Conservation (phyloP, 352 stramenopile genomes). For the Globisporangium solare region DNA sequence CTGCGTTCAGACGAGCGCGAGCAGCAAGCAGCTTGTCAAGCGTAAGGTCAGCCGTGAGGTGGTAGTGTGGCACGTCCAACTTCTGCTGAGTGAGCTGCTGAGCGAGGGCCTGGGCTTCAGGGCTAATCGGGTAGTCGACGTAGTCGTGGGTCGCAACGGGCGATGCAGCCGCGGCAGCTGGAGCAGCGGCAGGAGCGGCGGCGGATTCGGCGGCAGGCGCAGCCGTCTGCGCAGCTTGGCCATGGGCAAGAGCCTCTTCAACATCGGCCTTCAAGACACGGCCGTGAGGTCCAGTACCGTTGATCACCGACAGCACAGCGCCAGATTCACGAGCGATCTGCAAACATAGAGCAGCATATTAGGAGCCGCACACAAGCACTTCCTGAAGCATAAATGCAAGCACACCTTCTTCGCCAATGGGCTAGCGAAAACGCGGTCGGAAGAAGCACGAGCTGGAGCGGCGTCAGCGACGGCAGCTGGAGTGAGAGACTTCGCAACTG, state of each 20-base stretch:
- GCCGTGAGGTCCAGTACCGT: conserved; percentile 82
- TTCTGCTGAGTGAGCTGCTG: conserved; percentile 92
- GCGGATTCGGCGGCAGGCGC: conserved; percentile 15
- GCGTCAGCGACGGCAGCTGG: conserved; percentile 12
- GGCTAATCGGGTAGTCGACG: conserved; percentile 91
- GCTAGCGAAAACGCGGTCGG: conserved; percentile 89
- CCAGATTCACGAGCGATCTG: conserved; percentile 74
- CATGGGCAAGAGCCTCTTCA: conserved; percentile 81
- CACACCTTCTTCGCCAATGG: conserved; percentile 91
- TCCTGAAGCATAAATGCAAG: not conserved
- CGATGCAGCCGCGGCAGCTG: conserved; percentile 12
- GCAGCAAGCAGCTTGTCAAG: conserved; percentile 89
- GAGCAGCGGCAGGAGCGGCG: conserved; percentile 17
- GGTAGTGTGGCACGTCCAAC: conserved; percentile 95
- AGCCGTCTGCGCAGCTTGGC: conserved; percentile 19
- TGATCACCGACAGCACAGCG: conserved; percentile 57
- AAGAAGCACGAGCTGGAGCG: conserved; percentile 18
- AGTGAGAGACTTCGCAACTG: conserved; percentile 7
- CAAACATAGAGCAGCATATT: conserved; percentile 37
- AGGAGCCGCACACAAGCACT: conserved; percentile 38
- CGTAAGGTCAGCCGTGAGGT: conserved; percentile 93
- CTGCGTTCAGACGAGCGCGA: conserved; percentile 90
- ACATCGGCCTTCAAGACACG: conserved; percentile 95
- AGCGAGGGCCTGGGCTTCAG: conserved; percentile 71
- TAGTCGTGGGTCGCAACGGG: conserved; percentile 69